phyloP scores from a whole-genome alignment of 176 grass and related monocot genomes.

The Ananas comosus region DNA sequence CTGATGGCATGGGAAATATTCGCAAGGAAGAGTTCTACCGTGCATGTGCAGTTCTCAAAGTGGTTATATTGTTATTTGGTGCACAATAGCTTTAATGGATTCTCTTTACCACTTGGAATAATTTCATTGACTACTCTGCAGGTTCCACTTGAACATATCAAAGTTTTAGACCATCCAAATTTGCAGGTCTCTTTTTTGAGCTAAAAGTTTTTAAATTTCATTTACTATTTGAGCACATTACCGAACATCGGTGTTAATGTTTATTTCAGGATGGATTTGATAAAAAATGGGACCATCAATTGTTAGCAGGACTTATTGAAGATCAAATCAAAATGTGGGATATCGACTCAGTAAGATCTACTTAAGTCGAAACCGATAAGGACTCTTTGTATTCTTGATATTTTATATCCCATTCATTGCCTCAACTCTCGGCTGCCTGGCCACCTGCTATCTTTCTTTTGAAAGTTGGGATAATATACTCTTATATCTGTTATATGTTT shows the following conservation, averaged over 20 bases:
- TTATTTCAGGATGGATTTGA: constrained; percentile 70
- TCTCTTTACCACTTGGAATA: neutral
- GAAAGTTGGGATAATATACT: neutral
- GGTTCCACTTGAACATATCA: constrained; percentile 59
- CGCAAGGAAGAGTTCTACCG: constrained; percentile 62
- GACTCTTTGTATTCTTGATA: neutral
- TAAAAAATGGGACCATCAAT: constrained; percentile 61
- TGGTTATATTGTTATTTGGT: constrained; percentile 7
- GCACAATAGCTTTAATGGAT: constrained; percentile 3
- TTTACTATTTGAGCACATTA: neutral
- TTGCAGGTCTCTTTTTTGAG: constrained; percentile 46
- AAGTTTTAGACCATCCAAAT: constrained; percentile 61
- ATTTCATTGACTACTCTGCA: constrained; percentile 15
- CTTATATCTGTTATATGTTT: too few relatives aligned
- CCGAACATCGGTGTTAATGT: neutral
- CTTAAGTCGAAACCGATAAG: constrained; percentile 9
- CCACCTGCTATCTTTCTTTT: constrained; percentile 6
- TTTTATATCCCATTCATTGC: constrained; percentile 1
- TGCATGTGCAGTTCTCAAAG: constrained; percentile 55
- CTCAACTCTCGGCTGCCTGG: constrained; percentile 7
- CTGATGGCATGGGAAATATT: constrained; percentile 68
- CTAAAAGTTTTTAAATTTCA: neutral
- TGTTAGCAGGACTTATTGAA: constrained; percentile 50
- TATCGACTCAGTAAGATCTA: constrained; percentile 58
- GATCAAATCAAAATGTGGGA: constrained; percentile 39